Base-by-base conservation (phyloP, 208 protist genomes). In the Crithidia expoeki region DNA sequence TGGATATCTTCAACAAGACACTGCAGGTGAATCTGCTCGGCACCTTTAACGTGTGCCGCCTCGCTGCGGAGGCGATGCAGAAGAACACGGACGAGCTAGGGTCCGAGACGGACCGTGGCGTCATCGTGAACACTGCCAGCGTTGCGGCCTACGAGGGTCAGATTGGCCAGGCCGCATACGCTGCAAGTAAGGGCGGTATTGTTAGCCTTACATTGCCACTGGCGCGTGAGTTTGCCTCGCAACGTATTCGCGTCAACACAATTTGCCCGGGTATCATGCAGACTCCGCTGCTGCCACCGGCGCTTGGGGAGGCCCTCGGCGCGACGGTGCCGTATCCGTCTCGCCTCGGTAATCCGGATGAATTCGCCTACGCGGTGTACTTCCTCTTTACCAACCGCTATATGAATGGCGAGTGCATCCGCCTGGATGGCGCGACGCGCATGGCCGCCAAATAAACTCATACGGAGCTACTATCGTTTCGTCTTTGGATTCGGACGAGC, bases 131-230 rank as follows among this genome's bases (percentile, higher is more conserved):
- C 71, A 88, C 77, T 10, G 80, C 88, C 27, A 93, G 84, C 10
- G 68, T 92, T 30, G 93, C 91, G 12, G 91, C 88, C 27, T 91
- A 79, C 53, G 90, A 97, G 14, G 91, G 93, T n/a, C 93, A 97
- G 74, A 89, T 89, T 46, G 93, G 93, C 25, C 93, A 97, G 81
- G 69, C 73, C 50, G 89, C 91, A 5, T 96, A 97, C 59, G 58
- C 81, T 2, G 89, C 93, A 4, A 88, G 77, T 40, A 97, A 97
- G 53, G 88, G 77, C 50, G 89, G 77, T 38, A 82, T 96, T 47
- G 84, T 88, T 17, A 65, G 72, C 21, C 78, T 97, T 72, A 94
- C 90, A 30, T 34, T 97, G 19, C 89, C 89, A 34, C 50, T 96
- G 11, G 84, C 86, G 19, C 79, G 84, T 49, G 84, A 93, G 63